These are phyloP conservation scores for Metschnikowia sp. DNA, from an alignment of 805 yeast species.

Conservation along the genomic window DNA sequence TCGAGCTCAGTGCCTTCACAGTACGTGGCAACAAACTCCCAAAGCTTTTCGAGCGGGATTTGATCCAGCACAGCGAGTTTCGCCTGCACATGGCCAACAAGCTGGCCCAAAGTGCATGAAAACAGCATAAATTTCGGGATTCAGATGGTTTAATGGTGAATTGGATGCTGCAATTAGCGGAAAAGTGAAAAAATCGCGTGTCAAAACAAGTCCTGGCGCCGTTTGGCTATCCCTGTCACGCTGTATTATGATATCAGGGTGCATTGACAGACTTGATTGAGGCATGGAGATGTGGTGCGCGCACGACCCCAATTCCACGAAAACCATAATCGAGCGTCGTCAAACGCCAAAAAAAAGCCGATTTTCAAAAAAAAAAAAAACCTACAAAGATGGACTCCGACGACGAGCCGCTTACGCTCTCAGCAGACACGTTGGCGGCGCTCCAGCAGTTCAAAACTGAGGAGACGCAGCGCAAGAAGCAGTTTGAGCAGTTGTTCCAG, in stretches of 20 bases:
- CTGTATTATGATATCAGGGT: no score
- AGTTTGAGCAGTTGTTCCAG: slow-evolving; percentile 51
- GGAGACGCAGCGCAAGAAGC: slow-evolving; percentile 52
- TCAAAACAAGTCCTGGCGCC: no score
- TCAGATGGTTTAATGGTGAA: no score
- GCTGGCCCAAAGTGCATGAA: slow-evolving; percentile 15
- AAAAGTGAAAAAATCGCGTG: no score
- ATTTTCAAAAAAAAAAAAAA: background rate
- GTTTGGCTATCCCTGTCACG: no score
- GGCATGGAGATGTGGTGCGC: slow-evolving; percentile 2
- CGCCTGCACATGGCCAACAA: slow-evolving; percentile 13
- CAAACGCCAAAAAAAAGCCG: background rate
- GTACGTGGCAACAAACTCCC: slow-evolving; percentile 8
- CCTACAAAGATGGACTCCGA: slow-evolving; percentile 32
- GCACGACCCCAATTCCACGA: slow-evolving; percentile 7
- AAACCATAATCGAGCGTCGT: background rate
- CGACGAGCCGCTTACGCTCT: slow-evolving; percentile 43
- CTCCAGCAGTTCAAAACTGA: slow-evolving; percentile 64
- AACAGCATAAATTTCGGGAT: slow-evolving; percentile 11
- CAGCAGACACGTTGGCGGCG: slow-evolving; percentile 51
- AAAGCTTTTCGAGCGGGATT: slow-evolving; percentile 13
- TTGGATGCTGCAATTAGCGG: no score
- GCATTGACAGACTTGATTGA: no score
- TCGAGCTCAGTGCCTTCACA: slow-evolving; percentile 20
- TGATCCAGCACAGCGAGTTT: slow-evolving; percentile 16